Conservation (phyloP, 148 eudicot genomes). For the Bassia scoparia region DNA sequence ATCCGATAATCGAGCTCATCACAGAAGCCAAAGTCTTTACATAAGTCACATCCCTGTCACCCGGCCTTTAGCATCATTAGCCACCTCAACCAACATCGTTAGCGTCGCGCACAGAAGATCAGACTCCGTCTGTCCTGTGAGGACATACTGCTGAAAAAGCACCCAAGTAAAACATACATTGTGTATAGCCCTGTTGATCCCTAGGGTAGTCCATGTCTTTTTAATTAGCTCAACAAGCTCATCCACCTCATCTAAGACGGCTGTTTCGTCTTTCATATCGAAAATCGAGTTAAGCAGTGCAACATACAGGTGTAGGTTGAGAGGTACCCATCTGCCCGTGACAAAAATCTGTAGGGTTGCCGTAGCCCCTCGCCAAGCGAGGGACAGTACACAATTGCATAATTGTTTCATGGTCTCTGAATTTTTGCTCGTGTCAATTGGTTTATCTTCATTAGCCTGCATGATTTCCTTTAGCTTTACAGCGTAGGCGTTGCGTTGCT, state of each 20-base stretch:
- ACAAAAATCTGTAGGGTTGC: conserved; percentile 52
- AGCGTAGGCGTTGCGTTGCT: conserved; percentile 43
- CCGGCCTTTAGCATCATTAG: conserved; percentile 54
- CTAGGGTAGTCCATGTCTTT: conserved; percentile 78
- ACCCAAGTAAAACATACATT: conserved; percentile 85
- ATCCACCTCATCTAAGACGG: conserved; percentile 79
- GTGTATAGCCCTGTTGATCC: conserved; percentile 53
- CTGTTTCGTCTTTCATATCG: conserved; percentile 62
- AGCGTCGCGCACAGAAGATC: conserved; percentile 61
- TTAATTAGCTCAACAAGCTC: conserved; percentile 84
- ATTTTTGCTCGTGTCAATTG: conserved; percentile 65
- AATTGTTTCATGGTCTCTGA: conserved; percentile 65
- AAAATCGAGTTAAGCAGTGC: conserved; percentile 63
- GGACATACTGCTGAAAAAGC: conserved; percentile 58
- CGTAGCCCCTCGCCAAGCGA: conserved; percentile 61
- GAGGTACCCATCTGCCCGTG: conserved; percentile 94
- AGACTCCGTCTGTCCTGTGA: conserved; percentile 64
- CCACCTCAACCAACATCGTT: conserved; percentile 67
- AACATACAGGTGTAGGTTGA: conserved; percentile 65
- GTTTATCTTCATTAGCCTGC: conserved; percentile 37
- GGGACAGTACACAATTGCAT: conserved; percentile 50
- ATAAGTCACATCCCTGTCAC: conserved; percentile 55
- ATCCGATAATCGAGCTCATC: conserved; percentile 51
- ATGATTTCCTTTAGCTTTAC: conserved; percentile 44
- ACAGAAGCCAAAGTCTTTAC: conserved; percentile 51